Base-by-base conservation (phyloP, 306 rosid species). In the Biancaea sappan region DNA sequence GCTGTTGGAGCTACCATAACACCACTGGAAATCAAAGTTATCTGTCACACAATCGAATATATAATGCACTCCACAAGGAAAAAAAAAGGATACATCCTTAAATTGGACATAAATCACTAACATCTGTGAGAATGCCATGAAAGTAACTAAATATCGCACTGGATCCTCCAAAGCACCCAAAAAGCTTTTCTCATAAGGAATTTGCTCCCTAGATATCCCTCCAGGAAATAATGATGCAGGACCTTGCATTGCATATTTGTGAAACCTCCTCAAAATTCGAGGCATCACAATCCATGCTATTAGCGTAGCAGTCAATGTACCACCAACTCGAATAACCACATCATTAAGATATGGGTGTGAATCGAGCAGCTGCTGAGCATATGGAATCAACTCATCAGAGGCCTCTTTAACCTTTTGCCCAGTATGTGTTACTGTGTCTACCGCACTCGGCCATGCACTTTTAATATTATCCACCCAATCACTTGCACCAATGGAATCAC, bases 141-240 rank as follows among this genome's bases (percentile, higher is more conserved):
- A 94, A 56, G 96, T 92, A 63, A 88, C 72, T 19, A 91, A 79
- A 69, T 92, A 94, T 76, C 97, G 84, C 68, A 92, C 78, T 28
- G 97, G 99, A 60, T 88, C 96, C 83, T 94, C 97, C 81, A 94
- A 72, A 68, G 99, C 97, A 83, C 95, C 95, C 97, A 93, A 94
- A 83, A 92, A 75, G 75, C 92, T 90, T 82, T 87, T 87, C 83
- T 92, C 97, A 31, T 90, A 94, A 3, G 96, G 89, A 81, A 88
- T 78, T 18, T 81, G 73, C 72, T 79, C 87, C 58, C 28, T 72
- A 22, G 48, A 69, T 25, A 59, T 3, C 65, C 76, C 77, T 79
- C 84, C 84, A 18, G 92, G 64, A 11, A 88, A 61, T 61, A 90
- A 56, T 50, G 88, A 82, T 68, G 80, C 64, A 2, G 93, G 84